phyloP scores from a whole-genome alignment of 352 stramenopile species.

The Phytophthora aleatoria region DNA sequence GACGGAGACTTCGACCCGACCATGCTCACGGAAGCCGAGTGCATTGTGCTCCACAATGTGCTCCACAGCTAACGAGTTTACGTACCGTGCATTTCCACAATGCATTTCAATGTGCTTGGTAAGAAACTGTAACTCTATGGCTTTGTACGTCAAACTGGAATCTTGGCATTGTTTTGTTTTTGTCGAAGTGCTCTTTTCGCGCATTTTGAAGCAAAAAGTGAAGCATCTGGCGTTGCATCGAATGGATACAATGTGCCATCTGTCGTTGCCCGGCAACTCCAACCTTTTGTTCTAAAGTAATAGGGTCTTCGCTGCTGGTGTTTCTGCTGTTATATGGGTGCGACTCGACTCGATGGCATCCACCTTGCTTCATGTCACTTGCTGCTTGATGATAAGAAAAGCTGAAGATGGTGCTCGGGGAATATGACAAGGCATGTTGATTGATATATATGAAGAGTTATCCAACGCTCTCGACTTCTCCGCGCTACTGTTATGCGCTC shows the following conservation, averaged over 20 bases:
- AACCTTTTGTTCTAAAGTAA: conserved; percentile 17
- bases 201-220: not conserved
- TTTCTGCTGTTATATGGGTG: too few species aligned
- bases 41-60: conserved; percentile 30
- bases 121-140: too few species aligned
- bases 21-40: conserved; percentile 37
- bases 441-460: conserved; percentile 26
- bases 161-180: not conserved
- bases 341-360: conserved; percentile 7
- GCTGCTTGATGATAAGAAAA: not conserved
- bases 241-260: too few species aligned
- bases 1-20: conserved; percentile 4
- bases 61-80: conserved; percentile 16
- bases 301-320: not conserved
- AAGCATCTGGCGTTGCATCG: too few species aligned
- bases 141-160: too few species aligned
- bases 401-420: not conserved
- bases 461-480: conserved; percentile 14
- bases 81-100: not conserved
- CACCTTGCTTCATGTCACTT: conserved; percentile 14
- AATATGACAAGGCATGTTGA: conserved; percentile 11
- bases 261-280: not conserved
- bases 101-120: not conserved
- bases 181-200: not conserved
- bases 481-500: conserved; percentile 2